These are phyloP conservation scores for Suillus cothurnatus DNA, from an alignment of 768 basidiomycete species.

Conservation along the genomic window DNA sequence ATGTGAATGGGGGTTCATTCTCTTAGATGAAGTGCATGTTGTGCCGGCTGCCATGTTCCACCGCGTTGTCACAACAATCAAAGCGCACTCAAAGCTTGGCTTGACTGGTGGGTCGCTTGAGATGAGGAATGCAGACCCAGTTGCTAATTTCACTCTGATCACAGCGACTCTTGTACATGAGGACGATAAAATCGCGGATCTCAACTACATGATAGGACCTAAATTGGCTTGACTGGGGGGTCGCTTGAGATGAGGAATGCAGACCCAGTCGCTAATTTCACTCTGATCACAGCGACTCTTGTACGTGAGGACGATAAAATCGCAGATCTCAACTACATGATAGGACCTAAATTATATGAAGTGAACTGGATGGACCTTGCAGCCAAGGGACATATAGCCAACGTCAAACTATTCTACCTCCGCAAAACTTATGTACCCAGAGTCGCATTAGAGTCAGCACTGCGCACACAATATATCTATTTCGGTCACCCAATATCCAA, in stretches of 20 bases:
- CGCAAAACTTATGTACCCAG: no score
- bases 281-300: conserved; percentile 73
- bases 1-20: conserved; percentile 98
- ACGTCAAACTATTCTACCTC: conserved; percentile 49
- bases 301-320: conserved; percentile 99
- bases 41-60: conserved; percentile 99
- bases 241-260: background rate
- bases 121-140: conserved; percentile 5
- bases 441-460: no score
- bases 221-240: conserved; percentile 52
- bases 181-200: conserved; percentile 97
- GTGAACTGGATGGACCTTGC: conserved; percentile 99
- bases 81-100: conserved; percentile 97
- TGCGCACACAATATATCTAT: background rate
- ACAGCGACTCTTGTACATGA: conserved; percentile 96
- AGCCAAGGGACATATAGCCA: conserved; percentile 98
- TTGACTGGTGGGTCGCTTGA: conserved; percentile 70
- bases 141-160: background rate
- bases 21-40: conserved; percentile 99
- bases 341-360: conserved; percentile 98
- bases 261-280: conserved; percentile 4
- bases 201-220: conserved; percentile 99
- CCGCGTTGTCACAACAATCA: conserved; percentile 96
- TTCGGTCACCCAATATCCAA: background rate
- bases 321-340: conserved; percentile 97